These are phyloP conservation scores for Naganishia cerealis DNA, from an alignment of 1,284 basidiomycete species.

Conservation along the genomic window DNA sequence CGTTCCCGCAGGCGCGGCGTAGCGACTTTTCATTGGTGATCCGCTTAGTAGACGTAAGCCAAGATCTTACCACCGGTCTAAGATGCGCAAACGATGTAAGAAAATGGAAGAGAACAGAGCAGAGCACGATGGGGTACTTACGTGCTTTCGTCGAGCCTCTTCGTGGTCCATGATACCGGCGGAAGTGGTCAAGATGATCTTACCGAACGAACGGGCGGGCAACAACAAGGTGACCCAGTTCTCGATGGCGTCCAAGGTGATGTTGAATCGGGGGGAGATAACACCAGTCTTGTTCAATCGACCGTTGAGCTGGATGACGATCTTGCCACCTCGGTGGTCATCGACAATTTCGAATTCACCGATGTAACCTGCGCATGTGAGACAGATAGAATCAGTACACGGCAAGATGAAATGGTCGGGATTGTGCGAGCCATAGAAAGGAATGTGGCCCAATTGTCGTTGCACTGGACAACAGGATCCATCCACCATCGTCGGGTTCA, in stretches of 20 bases:
- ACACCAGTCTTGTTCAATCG: conserved; percentile 98
- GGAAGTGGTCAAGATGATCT: conserved; percentile 92
- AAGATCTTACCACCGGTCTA: conserved; percentile 58
- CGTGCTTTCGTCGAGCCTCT: conserved; percentile 97
- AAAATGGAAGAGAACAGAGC: neutral
- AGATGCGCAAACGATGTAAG: neutral
- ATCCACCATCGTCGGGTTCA: conserved; percentile 45
- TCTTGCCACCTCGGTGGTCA: conserved; percentile 98
- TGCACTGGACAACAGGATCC: conserved; percentile 40
- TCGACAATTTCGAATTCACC: conserved; percentile 99
- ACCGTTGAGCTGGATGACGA: conserved; percentile 97
- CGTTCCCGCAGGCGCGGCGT: neutral
- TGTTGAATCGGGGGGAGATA: conserved; percentile 97
- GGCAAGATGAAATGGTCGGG: conserved; percentile 6
- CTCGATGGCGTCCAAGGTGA: conserved; percentile 78
- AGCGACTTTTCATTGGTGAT: conserved; percentile 28
- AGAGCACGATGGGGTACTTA: conserved; percentile 35
- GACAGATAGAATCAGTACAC: conserved; percentile 13
- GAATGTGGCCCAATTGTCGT: conserved; percentile 16
- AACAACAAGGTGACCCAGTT: conserved; percentile 79
- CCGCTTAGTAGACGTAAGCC: conserved; percentile 55
- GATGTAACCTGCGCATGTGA: conserved; percentile 74
- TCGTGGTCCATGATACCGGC: conserved; percentile 99
- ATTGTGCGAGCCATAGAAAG: conserved; percentile 40
- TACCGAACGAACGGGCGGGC: conserved; percentile 92